phyloP scores from a whole-genome alignment of 2,329 filamentous ascomycete species.

The Venturia carpophila region DNA sequence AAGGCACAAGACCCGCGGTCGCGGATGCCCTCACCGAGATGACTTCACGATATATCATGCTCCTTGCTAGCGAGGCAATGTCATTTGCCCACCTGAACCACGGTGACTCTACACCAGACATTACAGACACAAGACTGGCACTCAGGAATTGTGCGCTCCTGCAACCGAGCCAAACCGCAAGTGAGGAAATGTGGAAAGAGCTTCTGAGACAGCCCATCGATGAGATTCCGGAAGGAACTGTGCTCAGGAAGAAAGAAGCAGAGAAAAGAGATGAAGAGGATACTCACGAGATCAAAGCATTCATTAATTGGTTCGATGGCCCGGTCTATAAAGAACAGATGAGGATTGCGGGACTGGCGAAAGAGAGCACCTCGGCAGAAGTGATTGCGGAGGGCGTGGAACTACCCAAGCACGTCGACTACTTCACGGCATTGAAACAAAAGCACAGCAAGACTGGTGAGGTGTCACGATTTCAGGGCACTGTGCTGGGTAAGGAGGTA shows the following conservation, averaged over 20 bases:
- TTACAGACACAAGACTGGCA: slow-evolving; percentile 79
- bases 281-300: slow-evolving; percentile 65
- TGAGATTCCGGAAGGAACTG: slow-evolving; percentile 35
- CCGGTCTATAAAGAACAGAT: slow-evolving; percentile 70
- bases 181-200: slow-evolving; percentile 60
- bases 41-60: slow-evolving; percentile 68
- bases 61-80: slow-evolving; percentile 66
- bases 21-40: slow-evolving; percentile 85
- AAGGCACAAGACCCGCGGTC: slow-evolving; percentile 70
- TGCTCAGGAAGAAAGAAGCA: slow-evolving; percentile 36
- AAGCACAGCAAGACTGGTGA: slow-evolving; percentile 87
- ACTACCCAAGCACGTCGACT: slow-evolving; percentile 36
- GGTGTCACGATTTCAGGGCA: slow-evolving; percentile 77
- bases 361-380: slow-evolving; percentile 28
- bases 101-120: slow-evolving; percentile 52
- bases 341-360: slow-evolving; percentile 66
- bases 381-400: slow-evolving; percentile 44
- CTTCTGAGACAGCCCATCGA: slow-evolving; percentile 38
- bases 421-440: slow-evolving; percentile 60
- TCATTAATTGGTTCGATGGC: slow-evolving; percentile 71
- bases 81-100: slow-evolving; percentile 64
- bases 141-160: slow-evolving; percentile 74
- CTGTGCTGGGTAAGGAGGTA: slow-evolving; percentile 69
- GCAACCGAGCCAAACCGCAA: slow-evolving; percentile 55
- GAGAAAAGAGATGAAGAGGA: slow-evolving; percentile 58